Base-by-base conservation (phyloP, 1,284 basidiomycete genomes). In the Flammula alnicola region DNA sequence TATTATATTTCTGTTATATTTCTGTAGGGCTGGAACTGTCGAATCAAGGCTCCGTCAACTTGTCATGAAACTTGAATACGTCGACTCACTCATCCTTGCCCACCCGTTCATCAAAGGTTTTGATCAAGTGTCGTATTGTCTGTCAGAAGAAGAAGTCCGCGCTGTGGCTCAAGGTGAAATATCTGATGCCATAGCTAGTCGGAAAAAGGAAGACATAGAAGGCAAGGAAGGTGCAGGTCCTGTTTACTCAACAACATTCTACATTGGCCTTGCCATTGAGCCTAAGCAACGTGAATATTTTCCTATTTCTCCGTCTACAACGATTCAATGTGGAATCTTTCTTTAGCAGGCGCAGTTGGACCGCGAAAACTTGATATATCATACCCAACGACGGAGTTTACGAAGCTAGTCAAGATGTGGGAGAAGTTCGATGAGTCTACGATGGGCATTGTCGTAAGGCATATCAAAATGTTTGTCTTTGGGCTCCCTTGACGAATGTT, bases 41-140 rank as follows among this genome's bases (percentile, higher is more conserved):
- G 96, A 99, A 73, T 98, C 95, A 38, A 85, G 91, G 62, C 81
- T 99, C 72, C 87, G 97, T 44, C 95, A 95, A 68, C 80, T 99
- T 17, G 93, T 99, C 43, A 95, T 96, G 86, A 97, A 97, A 73
- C 86, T 99, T 47, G 97, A 99, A 77, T 90, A 89, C 63, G 92
- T 96, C 58, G 95, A 98, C 53, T 88, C 92, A 46, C 78, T 99
- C 61, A 84, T 86, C 48, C 78, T 95, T 50, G 96, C 95, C 22
- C 97, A 99, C 75, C 97, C 97, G 14, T 97, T 92, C 71, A 83
- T 93, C 69, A 95, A 94, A 68, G 94, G 95, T 23, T 95, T 98
- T 67, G 91, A 95, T 58, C 90, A 92, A 76, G 79, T 87, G 11
- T 87, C 83, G 30, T 84, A 93, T 67, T 98, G 95, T 68, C 62